These are phyloP conservation scores for Backusella sp. DNA, from an alignment of 192 early-diverging fungal genomes.

Conservation along the genomic window DNA sequence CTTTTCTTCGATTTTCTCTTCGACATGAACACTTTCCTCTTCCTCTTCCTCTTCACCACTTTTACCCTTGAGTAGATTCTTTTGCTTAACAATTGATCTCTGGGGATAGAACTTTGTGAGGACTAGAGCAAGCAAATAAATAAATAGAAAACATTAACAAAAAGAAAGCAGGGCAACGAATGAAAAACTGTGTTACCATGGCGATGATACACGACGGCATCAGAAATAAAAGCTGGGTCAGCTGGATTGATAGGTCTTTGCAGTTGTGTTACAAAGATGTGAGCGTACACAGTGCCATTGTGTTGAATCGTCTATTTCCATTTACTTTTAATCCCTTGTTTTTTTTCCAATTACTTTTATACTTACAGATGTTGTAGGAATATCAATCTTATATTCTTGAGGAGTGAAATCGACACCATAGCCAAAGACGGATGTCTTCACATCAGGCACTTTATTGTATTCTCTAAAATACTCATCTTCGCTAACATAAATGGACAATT, in stretches of 20 bases:
- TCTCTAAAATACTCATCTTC: slow-evolving; percentile 45
- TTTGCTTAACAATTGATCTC: slow-evolving; percentile 48
- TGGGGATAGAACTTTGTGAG: slow-evolving; percentile 52
- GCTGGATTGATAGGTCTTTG: slow-evolving; percentile 42
- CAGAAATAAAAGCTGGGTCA: slow-evolving; percentile 32
- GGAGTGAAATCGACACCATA: slow-evolving; percentile 44
- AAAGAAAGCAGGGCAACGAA: neutral
- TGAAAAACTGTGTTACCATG: slow-evolving; percentile 41
- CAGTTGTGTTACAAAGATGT: slow-evolving; percentile 53
- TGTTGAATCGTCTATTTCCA: slow-evolving; percentile 43
- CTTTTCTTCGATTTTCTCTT: slow-evolving; percentile 22
- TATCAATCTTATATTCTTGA: slow-evolving; percentile 42
- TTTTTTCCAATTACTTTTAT: neutral
- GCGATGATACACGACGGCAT: slow-evolving; percentile 46
- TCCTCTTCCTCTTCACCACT: slow-evolving; percentile 32
- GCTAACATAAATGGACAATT: slow-evolving; percentile 49
- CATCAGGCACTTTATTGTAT: slow-evolving; percentile 39
- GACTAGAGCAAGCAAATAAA: slow-evolving; percentile 21
- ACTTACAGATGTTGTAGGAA: slow-evolving; percentile 44
- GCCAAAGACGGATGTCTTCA: slow-evolving; percentile 38
- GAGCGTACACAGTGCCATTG: slow-evolving; percentile 60
- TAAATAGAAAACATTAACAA: neutral
- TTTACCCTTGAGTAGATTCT: slow-evolving; percentile 45
- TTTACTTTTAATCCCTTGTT: neutral
- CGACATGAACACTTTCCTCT: slow-evolving; percentile 10